These are phyloP conservation scores for Salix koriyanagi DNA, from an alignment of 345 rosid species.

Conservation along the genomic window DNA sequence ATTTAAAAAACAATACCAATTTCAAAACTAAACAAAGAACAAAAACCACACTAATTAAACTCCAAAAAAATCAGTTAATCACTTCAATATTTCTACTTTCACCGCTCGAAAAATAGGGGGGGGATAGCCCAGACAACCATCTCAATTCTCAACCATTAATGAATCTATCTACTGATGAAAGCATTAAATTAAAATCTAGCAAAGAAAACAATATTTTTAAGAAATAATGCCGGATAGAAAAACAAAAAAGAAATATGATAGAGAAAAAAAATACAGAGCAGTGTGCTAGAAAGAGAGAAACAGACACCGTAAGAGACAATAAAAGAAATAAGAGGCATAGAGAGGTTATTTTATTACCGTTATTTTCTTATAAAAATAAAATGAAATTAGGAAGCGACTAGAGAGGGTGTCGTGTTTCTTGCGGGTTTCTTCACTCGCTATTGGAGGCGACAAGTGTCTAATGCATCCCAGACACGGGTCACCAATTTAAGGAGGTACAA, in stretches of 20 bases:
- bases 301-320: neutral
- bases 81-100: neutral
- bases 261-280: neutral
- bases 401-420: conserved; percentile 30
- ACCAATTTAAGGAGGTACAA: conserved; percentile 44
- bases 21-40: neutral
- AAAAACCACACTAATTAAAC: neutral
- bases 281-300: neutral
- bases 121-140: neutral
- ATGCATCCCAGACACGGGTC: conserved; percentile 57
- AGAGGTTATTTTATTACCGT: conserved; percentile 25
- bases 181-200: neutral
- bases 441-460: conserved; percentile 85
- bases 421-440: conserved; percentile 9
- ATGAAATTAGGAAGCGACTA: conserved; percentile 7
- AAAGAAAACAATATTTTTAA: neutral
- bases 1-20: neutral
- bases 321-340: neutral
- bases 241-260: neutral
- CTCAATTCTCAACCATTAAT: no score
- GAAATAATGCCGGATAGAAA: neutral
- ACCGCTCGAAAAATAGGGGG: neutral
- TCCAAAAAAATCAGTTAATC: neutral
- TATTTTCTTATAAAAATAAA: neutral
- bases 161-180: neutral